Evolutionary conservation across 129 eudicot genomes (phyloP), one percentile per base, ranked within the genome.

Genomic region (Rutidosis leptorrhynchoides): DNA sequence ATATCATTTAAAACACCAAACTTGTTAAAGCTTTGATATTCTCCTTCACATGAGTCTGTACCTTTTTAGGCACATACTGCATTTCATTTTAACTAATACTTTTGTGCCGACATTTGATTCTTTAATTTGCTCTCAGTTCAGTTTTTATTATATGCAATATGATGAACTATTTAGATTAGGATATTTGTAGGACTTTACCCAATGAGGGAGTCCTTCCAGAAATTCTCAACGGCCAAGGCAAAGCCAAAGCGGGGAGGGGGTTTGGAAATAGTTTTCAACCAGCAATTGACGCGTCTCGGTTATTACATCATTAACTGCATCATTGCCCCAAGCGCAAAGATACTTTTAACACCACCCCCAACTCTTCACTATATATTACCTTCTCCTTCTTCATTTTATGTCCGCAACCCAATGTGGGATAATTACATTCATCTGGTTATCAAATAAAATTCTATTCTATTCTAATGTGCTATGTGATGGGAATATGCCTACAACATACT

Each of bases 241-340:
- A 32, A 83, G 52, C 83, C 71, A 48, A 70, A 33, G 64, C 67
- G 53, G 69, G 29, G 82, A 82, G 84, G 82, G 83, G 84, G 85
- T 82, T 79, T 79, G 83, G 80, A 79, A 79, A 79, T 79, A 74
- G 77, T 74, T 74, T 79, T 74, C 80, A 74, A 79, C 77, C 74
- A 81, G 82, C 87, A 85, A 85, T 85, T 76, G 81, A 83, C 87
- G 82, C 79, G 79, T 81, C 84, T 79, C 81, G 81, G 87, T 83
- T 77, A 77, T 54, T 32, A 78, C 86, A 80, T 83, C 84, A 83
- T 32, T 30, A 60, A 68, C 58, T 67, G 33, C 35, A 77, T 64
- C 74, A 58, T 59, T 64, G 63, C 70, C 73, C 77, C 74, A 71
- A 80, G 69, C 77, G 64, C 77, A 75, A 80, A 66, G 67, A 80